Evolutionary conservation across 208 protist genomes (phyloP).

Genomic region (Acanthamoeba castellanii): DNA sequence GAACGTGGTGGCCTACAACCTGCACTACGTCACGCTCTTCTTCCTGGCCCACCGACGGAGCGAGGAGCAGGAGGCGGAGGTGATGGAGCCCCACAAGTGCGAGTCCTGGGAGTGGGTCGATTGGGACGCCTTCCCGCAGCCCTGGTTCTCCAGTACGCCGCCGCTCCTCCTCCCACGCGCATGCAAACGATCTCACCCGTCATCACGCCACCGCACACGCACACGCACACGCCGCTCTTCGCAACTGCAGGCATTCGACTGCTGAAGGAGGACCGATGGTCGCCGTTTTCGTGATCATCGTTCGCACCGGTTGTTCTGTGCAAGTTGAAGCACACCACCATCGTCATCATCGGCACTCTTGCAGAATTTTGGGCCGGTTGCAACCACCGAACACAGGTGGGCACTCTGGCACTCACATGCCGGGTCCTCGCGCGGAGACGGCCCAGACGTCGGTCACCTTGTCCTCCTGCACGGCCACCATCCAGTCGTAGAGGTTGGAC

Average conservation of each 20-base stretch:
- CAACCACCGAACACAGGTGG: not conserved
- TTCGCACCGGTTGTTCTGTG: too few species aligned
- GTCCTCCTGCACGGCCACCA: not conserved
- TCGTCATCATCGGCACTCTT: too few species aligned
- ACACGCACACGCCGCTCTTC: too few species aligned
- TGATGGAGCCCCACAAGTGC: constrained; percentile 58
- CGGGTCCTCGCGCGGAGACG: not conserved
- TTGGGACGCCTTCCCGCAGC: constrained; percentile 3
- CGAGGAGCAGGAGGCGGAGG: not conserved
- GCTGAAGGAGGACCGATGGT: not conserved
- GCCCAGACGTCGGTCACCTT: constrained; percentile 10
- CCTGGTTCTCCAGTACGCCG: constrained; percentile 34
- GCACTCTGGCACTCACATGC: not conserved
- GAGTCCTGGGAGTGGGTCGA: constrained; percentile 33
- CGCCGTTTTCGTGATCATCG: not conserved
- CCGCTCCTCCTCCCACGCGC: not conserved
- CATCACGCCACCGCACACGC: too few species aligned
- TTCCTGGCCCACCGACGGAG: not conserved
- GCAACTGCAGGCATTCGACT: not conserved
- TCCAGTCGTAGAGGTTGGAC: constrained; percentile 1
- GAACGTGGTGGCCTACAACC: constrained; percentile 1
- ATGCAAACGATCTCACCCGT: not conserved
- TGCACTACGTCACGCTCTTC: constrained; percentile 43
- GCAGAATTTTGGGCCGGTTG: too few species aligned
- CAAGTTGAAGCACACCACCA: too few species aligned